These are phyloP conservation scores for Cryptococcus jaspeensis DNA, from an alignment of 1,284 basidiomycete species.

Conservation along the genomic window DNA sequence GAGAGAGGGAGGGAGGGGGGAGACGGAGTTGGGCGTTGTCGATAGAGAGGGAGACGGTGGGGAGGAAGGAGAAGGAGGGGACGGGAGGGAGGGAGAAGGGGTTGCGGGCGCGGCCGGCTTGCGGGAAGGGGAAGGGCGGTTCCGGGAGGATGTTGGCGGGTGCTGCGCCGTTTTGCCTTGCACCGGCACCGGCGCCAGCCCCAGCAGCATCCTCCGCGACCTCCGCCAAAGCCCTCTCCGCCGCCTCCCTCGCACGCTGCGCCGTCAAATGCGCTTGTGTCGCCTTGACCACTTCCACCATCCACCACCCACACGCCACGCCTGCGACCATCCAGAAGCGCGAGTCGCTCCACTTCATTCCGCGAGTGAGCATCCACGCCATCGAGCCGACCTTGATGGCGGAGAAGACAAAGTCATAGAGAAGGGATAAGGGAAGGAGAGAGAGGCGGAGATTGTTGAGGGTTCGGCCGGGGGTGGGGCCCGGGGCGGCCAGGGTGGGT, in stretches of 20 bases:
- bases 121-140: neutral
- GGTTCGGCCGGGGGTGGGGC: neutral
- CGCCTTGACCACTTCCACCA: constrained; percentile 17
- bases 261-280: neutral
- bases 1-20: constrained; percentile 6
- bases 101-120: neutral
- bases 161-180: neutral
- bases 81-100: constrained; percentile 3
- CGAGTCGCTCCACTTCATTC: constrained; percentile 35
- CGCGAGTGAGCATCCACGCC: constrained; percentile 43
- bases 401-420: constrained; percentile 36
- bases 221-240: neutral
- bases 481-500: neutral
- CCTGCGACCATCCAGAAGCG: constrained; percentile 38
- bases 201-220: neutral
- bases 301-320: constrained; percentile 34
- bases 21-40: constrained; percentile 33
- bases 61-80: constrained; percentile 17
- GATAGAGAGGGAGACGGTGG: constrained; percentile 15
- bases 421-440: constrained; percentile 21
- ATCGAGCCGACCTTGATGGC: constrained; percentile 30
- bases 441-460: constrained; percentile 11
- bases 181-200: neutral
- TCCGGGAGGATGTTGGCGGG: neutral
- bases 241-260: neutral